Percentiles rank a stretch among this genome's conserved stretches.
Evolutionary conservation across 352 stramenopile species (phyloP).

Genomic region (Plasmopara halstedii): DNA sequence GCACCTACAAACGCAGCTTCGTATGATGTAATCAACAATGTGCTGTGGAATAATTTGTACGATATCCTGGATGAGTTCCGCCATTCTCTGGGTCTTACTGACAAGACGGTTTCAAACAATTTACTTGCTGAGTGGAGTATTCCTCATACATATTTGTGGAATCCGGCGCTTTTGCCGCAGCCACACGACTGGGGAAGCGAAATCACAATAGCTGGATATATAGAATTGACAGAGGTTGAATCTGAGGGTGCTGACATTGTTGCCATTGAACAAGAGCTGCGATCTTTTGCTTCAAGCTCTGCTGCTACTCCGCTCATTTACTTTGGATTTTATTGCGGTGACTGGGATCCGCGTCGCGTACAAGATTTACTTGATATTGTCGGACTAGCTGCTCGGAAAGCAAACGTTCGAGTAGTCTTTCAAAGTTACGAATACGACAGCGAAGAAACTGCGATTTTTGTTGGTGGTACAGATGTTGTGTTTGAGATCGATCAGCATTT

Average conservation of each 20-base stretch:
- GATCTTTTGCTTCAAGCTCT: slow-evolving; percentile 6
- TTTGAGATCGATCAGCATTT: slow-evolving; percentile 43
- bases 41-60: slow-evolving; percentile 24
- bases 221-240: slow-evolving; percentile 28
- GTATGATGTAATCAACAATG: slow-evolving; percentile 33
- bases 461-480: slow-evolving; percentile 26
- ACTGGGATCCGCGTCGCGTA: slow-evolving; percentile 32
- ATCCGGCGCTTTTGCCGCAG: slow-evolving; percentile 22
- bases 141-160: slow-evolving; percentile 41
- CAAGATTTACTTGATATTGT: slow-evolving; percentile 38
- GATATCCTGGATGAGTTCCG: slow-evolving; percentile 37
- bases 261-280: slow-evolving; percentile 21
- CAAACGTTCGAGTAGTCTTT: slow-evolving; percentile 47
- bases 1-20: slow-evolving; percentile 24
- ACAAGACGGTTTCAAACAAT: slow-evolving; percentile 15
- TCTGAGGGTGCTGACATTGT: slow-evolving; percentile 7
- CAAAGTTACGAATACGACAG: slow-evolving; percentile 35
- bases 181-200: slow-evolving; percentile 38
- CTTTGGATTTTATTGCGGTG: slow-evolving; percentile 40
- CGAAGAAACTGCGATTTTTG: slow-evolving; percentile 19
- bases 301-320: slow-evolving; percentile 33
- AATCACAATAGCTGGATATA: slow-evolving; percentile 30
- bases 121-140: slow-evolving; percentile 34
- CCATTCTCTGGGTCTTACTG: slow-evolving; percentile 27
- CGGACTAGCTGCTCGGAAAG: slow-evolving; percentile 30